These are phyloP conservation scores for Sodiomyces alkalinus DNA, from an alignment of 2,329 filamentous ascomycete genomes.

Conservation along the genomic window DNA sequence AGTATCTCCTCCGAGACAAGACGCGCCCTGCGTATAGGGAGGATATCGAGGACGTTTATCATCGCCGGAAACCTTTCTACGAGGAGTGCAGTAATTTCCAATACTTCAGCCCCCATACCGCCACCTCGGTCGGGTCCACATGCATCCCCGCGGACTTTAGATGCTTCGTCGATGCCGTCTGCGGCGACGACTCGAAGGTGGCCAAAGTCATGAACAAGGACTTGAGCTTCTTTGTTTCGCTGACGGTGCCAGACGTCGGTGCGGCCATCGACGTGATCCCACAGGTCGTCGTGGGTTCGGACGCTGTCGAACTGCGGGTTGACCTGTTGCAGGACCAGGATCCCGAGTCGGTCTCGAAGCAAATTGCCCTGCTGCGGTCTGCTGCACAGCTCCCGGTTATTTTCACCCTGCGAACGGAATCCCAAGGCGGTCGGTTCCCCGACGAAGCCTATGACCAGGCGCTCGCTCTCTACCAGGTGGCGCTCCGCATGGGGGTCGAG, in stretches of 20 bases:
- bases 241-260: slow-evolving; percentile 66
- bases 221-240: slow-evolving; percentile 81
- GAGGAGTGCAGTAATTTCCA: slow-evolving; percentile 86
- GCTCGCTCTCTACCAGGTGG: slow-evolving; percentile 59
- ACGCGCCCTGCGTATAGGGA: slow-evolving; percentile 84
- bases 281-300: slow-evolving; percentile 64
- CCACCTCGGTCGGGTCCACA: slow-evolving; percentile 3
- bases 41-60: slow-evolving; percentile 82
- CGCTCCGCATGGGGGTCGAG: slow-evolving; percentile 72
- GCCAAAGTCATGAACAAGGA: slow-evolving; percentile 27
- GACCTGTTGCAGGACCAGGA: slow-evolving; percentile 70
- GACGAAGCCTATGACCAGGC: slow-evolving; percentile 60
- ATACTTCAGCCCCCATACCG: slow-evolving; percentile 65
- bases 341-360: slow-evolving; percentile 63
- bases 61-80: slow-evolving; percentile 79
- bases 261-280: slow-evolving; percentile 50
- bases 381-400: slow-evolving; percentile 65
- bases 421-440: slow-evolving; percentile 79
- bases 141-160: slow-evolving; percentile 40
- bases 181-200: slow-evolving; percentile 5
- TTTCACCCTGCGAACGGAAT: slow-evolving; percentile 75
- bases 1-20: slow-evolving; percentile 79
- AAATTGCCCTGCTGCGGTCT: slow-evolving; percentile 66
- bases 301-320: slow-evolving; percentile 88
- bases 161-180: slow-evolving; percentile 45